Base-by-base conservation (phyloP, 495 filamentous ascomycete species). In the Penicillium goetzii region DNA sequence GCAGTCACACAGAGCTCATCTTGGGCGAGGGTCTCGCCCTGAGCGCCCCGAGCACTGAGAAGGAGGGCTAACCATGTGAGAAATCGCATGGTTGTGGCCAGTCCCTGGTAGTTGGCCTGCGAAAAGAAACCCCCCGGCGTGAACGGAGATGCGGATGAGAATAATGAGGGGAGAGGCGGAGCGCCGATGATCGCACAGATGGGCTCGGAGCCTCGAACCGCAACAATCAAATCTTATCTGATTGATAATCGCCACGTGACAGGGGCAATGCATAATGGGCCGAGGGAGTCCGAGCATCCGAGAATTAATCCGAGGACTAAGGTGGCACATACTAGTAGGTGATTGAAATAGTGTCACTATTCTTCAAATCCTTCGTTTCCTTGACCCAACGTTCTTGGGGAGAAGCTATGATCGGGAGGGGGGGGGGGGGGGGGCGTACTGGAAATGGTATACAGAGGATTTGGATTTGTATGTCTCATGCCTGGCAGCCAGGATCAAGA, bases 1-100 rank as follows among this genome's bases (percentile, higher is more conserved):
- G 77, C 71, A 1, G 70, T 77, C 47, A 79, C 76, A 47, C 78
- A 80, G n/a, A 68, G 73, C 61, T 74, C 76, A 38, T 77, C 65
- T 26, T 58, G 30, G 0, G 70, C 71, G 19, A 73, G 30, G n/a
- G 47, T 28, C n/a, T 47, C 62, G 1, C 63, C 67, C 55, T 53
- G 60, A 34, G 47, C 61, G 32, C 43, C 15, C 15, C 43, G 52
- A 25, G 55, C 47, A 34, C 52, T 34, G 28, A 64, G 47, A 25
- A 59, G 23, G 38, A 72, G 33, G 28, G 47, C 30, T 58, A 72
- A 51, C 64, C 64, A 72, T 52, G 54, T 15, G 49, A 63, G 51
- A 10, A 56, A 45, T 64, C 65, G 32, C 65, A 67, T 67, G 25
- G 25, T 36, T 56, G 43, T 56, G 11, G 23, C 23, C 25, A 38